Evolutionary conservation across 2,329 filamentous ascomycete species (phyloP), one percentile per base, ranked within the genome.

Genomic region (Ceratocystis huliohia): DNA sequence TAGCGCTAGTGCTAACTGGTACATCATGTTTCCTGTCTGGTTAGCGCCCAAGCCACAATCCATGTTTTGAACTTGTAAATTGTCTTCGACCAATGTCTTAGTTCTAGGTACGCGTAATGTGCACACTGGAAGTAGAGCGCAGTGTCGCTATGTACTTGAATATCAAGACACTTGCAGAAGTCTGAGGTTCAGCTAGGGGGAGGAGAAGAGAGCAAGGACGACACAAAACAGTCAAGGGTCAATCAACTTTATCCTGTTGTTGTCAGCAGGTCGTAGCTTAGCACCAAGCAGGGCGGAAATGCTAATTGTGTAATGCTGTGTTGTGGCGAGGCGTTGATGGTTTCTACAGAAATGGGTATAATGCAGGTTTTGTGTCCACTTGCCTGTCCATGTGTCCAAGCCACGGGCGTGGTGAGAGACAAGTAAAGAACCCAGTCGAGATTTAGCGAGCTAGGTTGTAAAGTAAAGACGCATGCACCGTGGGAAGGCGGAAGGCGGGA

Each of bases 401-500:
- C 57, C 62, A 64, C 44, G 7, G 37, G 45, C 45, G 64, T 53
- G 45, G 30, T 65, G 46, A 63, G 57, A n/a, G 61, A 33, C 44
- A 44, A 15, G 20, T 20, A 45, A 22, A n/a, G 20, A 25, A n/a
- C 45, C 17, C 25, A 41, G 15, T 13, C 10, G 37, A 41, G 37
- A 13, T 33, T 53, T 53, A 53, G 48, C 48, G 48, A 53, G 48
- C 48, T 50, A 10, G 48, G 50, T 61, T 50, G 10, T 17, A 41
- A n/a, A 28, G 25, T 37, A 13, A 64, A 64, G 28, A 64, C 37
- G 25, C 28, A 46, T 33, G 62, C 20, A 30, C 45, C 28, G 37
- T 22, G 45, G 44, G 10, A n/a, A 53, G 62, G 44, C 13, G 41
- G 33, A 20, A n/a, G 62, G 62, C 48, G 48, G 48, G 48, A 53